Conservation (phyloP, 2,329 filamentous ascomycete genomes). For the Aspergillus brunneoviolaceus region DNA sequence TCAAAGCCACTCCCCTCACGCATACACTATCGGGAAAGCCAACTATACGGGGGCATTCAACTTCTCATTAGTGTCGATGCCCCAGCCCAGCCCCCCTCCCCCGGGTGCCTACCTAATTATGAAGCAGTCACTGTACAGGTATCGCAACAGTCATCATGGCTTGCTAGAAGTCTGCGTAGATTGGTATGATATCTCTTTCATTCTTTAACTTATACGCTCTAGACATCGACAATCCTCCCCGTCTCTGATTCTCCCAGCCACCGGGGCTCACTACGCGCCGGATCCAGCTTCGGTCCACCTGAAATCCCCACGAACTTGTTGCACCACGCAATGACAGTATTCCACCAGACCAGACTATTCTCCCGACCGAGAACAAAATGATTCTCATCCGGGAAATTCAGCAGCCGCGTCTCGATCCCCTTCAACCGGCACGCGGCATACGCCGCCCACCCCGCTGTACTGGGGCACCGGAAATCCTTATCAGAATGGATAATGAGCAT, state of each 20-base stretch:
- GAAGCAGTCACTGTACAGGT: too few relatives aligned
- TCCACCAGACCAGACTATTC: slow-evolving; percentile 3
- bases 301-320: background rate
- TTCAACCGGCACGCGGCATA: slow-evolving; percentile 2
- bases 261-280: background rate
- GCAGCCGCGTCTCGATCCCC: slow-evolving; percentile 1
- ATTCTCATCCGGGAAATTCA: slow-evolving; percentile 7
- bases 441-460: slow-evolving; percentile 1
- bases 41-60: too few relatives aligned
- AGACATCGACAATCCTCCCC: background rate
- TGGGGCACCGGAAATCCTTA: slow-evolving; percentile 2
- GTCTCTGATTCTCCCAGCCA: background rate
- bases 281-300: background rate
- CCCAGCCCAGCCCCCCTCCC: too few relatives aligned
- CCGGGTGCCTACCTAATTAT: too few relatives aligned
- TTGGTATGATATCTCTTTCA: too few relatives aligned
- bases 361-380: slow-evolving; percentile 2
- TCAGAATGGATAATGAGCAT: slow-evolving; percentile 2
- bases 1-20: too few relatives aligned
- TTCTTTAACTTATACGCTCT: background rate
- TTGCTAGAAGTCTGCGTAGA: too few relatives aligned
- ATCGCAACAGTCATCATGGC: too few relatives aligned
- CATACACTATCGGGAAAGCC: too few relatives aligned
- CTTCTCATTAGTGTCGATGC: too few relatives aligned
- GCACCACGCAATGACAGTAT: background rate